Evolutionary conservation across 345 rosid genomes (phyloP).

Genomic region (Salix dunnii): DNA sequence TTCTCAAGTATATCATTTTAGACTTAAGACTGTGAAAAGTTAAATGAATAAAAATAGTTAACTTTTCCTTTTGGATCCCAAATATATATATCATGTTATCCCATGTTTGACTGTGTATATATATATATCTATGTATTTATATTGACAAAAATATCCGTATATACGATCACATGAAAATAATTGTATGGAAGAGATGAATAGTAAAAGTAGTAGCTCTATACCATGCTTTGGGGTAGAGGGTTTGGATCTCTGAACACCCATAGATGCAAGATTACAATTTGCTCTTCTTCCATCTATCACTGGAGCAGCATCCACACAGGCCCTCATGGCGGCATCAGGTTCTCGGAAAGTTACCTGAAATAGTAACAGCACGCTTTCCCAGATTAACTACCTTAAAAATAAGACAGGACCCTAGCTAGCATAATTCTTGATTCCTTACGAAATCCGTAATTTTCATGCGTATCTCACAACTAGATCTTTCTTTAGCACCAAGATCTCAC

Average conservation of each 20-base stretch:
- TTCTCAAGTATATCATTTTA: neutral
- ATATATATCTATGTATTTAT: neutral
- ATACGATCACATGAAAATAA: neutral
- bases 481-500: constrained; percentile 15
- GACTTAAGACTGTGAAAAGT: constrained; percentile 9
- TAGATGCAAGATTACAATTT: constrained; percentile 89
- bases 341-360: constrained; percentile 87
- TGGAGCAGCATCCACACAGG: constrained; percentile 90
- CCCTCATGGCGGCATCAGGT: constrained; percentile 90
- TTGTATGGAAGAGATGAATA: neutral
- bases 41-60: neutral
- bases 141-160: neutral
- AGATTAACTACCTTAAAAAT: neutral
- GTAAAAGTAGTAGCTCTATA: constrained; percentile 14
- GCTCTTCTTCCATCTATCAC: constrained; percentile 98
- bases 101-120: neutral
- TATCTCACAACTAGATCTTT: constrained; percentile 1
- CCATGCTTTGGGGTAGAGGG: constrained; percentile 93
- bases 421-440: neutral
- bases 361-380: constrained; percentile 6
- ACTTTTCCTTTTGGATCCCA: neutral
- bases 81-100: neutral
- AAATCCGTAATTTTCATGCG: neutral
- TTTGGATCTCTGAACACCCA: constrained; percentile 96
- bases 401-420: neutral